phyloP scores from a whole-genome alignment of 2,329 filamentous ascomycete species.

The Tympanopsis confertula region DNA sequence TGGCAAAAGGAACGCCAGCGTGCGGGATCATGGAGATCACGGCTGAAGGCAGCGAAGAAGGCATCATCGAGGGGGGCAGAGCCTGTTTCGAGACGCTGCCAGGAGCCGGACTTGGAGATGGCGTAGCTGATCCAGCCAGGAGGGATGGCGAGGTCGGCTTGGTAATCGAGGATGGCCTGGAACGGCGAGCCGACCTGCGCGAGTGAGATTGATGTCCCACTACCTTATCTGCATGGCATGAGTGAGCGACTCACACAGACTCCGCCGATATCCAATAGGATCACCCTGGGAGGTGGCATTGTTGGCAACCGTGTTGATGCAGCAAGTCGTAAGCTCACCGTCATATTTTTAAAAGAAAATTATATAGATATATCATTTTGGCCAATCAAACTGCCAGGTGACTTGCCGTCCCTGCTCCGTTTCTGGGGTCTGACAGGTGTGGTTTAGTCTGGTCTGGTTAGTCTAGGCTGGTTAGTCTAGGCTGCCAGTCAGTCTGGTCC shows the following conservation, averaged over 20 bases:
- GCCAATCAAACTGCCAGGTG: too few relatives aligned
- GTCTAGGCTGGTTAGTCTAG: too few relatives aligned
- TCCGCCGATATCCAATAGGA: slow-evolving; percentile 91
- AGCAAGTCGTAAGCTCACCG: too few relatives aligned
- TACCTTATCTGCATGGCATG: too few relatives aligned
- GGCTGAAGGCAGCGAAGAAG: slow-evolving; percentile 69
- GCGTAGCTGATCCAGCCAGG: slow-evolving; percentile 84
- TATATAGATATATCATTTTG: too few relatives aligned
- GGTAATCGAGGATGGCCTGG: slow-evolving; percentile 85
- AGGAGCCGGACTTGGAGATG: slow-evolving; percentile 73
- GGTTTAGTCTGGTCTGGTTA: too few relatives aligned
- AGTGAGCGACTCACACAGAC: slow-evolving; percentile 94
- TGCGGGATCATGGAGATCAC: slow-evolving; percentile 54
- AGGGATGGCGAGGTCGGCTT: slow-evolving; percentile 64
- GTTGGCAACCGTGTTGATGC: too few relatives aligned
- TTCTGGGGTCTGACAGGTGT: too few relatives aligned
- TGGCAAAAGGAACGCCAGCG: slow-evolving; percentile 61
- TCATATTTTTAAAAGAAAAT: too few relatives aligned
- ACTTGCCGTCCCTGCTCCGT: too few relatives aligned
- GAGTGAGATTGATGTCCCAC: slow-evolving; percentile 10
- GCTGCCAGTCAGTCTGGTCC: too few relatives aligned
- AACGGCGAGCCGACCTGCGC: slow-evolving; percentile 80
- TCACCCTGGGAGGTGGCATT: slow-evolving; percentile 67
- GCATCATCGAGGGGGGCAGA: slow-evolving; percentile 61
- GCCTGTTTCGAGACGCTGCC: slow-evolving; percentile 81